Evolutionary conservation across 345 rosid species (phyloP), one percentile per base, ranked within the genome.

Genomic region (Crucihimalaya himalaica): DNA sequence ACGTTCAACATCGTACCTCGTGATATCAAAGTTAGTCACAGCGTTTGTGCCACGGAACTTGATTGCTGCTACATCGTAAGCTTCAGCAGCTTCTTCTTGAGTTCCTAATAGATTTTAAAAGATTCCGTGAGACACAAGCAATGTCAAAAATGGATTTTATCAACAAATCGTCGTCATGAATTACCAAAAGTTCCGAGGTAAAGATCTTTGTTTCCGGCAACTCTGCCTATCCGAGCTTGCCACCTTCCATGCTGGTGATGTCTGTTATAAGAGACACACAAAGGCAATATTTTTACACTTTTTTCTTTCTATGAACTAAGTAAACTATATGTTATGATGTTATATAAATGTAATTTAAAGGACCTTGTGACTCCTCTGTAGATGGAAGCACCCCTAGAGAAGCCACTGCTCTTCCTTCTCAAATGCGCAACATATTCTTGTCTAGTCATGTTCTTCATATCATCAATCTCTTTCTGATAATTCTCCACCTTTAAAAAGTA

Each of bases 211-310:
- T 96, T 96, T 47, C 99, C 99, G 0, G 98, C 97, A 25, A 96
- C 99, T 82, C 99, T 85, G 37, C 99, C 99, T 2, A 96, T 96
- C 60, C 99, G 82, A 74, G 99, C 99, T 74, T 96, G 98, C 99
- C 99, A 96, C 80, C 99, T 89, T 69, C 99, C 99, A 78, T 96
- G 98, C 53, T 96, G 99, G 70, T 96, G 99, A 67, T 96, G 92
- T 52, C 97, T 89, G 79, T 5, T 21, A 71, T 43, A 58, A 42
- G 2, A 28, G 5, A 52, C 25, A 35, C 6, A 48, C 3, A 63
- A 79, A 52, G 48, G 75, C 28, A 81, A 71, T 9, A 43, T 31
- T 0, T 3, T 10, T 6, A 23, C 23, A 27, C n/a, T n/a, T n/a
- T 43, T 16, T 27, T 11, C 2, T 23, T 23, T 23, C 25, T 23